Percentiles rank a stretch among this genome's conserved stretches.
Evolutionary conservation across 2,329 filamentous ascomycete species (phyloP).

Genomic region (Decorospora gaudefroyi): DNA sequence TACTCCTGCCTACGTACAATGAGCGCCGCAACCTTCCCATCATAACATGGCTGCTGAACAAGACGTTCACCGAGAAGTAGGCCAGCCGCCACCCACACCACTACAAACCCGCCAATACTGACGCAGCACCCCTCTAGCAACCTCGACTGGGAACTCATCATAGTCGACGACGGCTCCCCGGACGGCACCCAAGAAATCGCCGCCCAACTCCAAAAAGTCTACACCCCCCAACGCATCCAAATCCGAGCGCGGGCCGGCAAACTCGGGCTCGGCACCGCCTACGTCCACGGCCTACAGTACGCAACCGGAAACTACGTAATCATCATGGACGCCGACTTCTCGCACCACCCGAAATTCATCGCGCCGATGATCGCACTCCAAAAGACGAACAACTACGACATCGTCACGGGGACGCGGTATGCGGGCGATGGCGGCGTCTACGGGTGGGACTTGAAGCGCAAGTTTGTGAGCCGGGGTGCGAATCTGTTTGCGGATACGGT

Average conservation of each 20-base stretch:
- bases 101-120: background rate
- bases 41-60: slow-evolving; percentile 90
- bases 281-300: slow-evolving; percentile 91
- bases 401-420: slow-evolving; percentile 95
- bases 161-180: slow-evolving; percentile 96
- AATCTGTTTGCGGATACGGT: slow-evolving; percentile 97
- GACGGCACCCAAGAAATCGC: slow-evolving; percentile 93
- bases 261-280: slow-evolving; percentile 94
- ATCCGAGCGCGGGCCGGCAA: slow-evolving; percentile 91
- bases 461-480: slow-evolving; percentile 79
- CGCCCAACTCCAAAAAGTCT: slow-evolving; percentile 85
- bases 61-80: slow-evolving; percentile 87
- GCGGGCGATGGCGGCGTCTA: slow-evolving; percentile 83
- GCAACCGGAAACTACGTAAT: slow-evolving; percentile 92
- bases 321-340: slow-evolving; percentile 99
- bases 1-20: slow-evolving; percentile 98
- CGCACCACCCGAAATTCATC: slow-evolving; percentile 99
- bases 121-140: slow-evolving; percentile 60
- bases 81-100: slow-evolving; percentile 35
- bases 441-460: slow-evolving; percentile 89
- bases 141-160: slow-evolving; percentile 95
- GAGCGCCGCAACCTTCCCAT: slow-evolving; percentile 97
- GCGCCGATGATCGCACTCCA: slow-evolving; percentile 87
- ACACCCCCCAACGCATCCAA: slow-evolving; percentile 72
- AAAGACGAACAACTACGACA: slow-evolving; percentile 80